phyloP scores from a whole-genome alignment of 208 protist genomes.

The Crithidia thermophila region DNA sequence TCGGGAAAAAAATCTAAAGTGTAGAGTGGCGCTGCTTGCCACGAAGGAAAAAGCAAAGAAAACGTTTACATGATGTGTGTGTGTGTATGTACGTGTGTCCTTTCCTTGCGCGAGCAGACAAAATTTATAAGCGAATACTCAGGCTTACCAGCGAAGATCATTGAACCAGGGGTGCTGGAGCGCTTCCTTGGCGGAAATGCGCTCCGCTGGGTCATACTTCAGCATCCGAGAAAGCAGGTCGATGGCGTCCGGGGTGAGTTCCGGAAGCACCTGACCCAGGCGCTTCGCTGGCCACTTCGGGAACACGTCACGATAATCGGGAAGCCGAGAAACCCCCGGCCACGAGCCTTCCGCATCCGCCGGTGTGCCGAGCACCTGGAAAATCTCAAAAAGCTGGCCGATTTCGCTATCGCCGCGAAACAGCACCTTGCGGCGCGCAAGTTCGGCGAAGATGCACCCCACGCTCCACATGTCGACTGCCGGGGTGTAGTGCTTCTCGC shows the following conservation, averaged over 20 bases:
- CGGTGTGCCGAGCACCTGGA: constrained; percentile 97
- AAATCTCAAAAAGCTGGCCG: constrained; percentile 99
- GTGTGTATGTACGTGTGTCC: neutral
- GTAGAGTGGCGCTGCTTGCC: constrained; percentile 14
- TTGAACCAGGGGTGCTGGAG: constrained; percentile 93
- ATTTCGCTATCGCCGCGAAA: constrained; percentile 98
- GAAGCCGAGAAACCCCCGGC: constrained; percentile 97
- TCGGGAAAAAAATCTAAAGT: constrained; percentile 3
- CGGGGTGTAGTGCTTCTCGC: constrained; percentile 98
- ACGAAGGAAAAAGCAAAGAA: neutral
- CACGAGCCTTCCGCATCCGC: constrained; percentile 94
- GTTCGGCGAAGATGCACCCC: constrained; percentile 99
- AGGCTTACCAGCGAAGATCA: constrained; percentile 58
- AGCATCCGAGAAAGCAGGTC: constrained; percentile 92
- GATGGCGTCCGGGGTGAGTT: constrained; percentile 79
- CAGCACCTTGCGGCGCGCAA: constrained; percentile 94
- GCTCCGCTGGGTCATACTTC: constrained; percentile 84
- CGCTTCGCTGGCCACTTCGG: constrained; percentile 91
- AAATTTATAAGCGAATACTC: neutral
- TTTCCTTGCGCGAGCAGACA: neutral
- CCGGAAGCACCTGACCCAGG: constrained; percentile 64
- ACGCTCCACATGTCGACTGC: constrained; percentile 99
- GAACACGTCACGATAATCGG: constrained; percentile 97
- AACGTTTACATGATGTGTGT: constrained; percentile 1
- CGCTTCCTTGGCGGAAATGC: constrained; percentile 91